Evolutionary conservation across 306 rosid genomes (phyloP), one percentile per base, ranked within the genome.

Genomic region (Quercus variabilis): DNA sequence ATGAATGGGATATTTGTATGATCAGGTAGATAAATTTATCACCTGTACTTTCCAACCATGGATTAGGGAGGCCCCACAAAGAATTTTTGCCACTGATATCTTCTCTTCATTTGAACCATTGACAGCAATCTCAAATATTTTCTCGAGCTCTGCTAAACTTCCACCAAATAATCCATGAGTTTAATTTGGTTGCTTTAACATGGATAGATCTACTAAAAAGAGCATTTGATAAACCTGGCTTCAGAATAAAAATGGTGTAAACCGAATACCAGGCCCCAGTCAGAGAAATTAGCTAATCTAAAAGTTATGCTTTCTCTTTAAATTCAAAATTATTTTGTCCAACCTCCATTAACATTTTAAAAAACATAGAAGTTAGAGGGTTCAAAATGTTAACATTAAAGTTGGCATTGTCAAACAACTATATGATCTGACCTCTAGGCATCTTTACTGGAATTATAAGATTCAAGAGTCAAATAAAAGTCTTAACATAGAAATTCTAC

Each of bases 91-190:
- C 69, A 94, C 98, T 77, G 96, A 91, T 83, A 90, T 87, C 93
- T 88, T 95, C 84, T 93, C 96, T 55, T 90, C 94, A 67, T 95
- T 88, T 59, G 99, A 88, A 87, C 97, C 99, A 74, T 88, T 87
- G 81, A 86, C 85, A 78, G 96, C 98, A 83, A 91, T 75, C 86
- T 88, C 92, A 79, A 91, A 93, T 79, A 90, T 76, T 79, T 90
- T 95, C 90, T 95, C 92, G 85, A 95, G 90, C 73, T 95, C 99
- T 89, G 97, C 94, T 88, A 95, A 93, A 88, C 99, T 93, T 95
- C 99, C 99, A 95, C 88, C 90, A 93, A 95, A 95, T 80, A 95
- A 95, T 80, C 92, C 96, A 93, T 91, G 94, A 95, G 97, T 91
- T 86, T 93, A 95, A 85, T 91, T 95, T 95, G 92, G 97, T 93